A percentile compares a stretch with the other conserved stretches of the same genome.
phyloP scores from a whole-genome alignment of 306 rosid species.

The Erythrophleum fordii region DNA sequence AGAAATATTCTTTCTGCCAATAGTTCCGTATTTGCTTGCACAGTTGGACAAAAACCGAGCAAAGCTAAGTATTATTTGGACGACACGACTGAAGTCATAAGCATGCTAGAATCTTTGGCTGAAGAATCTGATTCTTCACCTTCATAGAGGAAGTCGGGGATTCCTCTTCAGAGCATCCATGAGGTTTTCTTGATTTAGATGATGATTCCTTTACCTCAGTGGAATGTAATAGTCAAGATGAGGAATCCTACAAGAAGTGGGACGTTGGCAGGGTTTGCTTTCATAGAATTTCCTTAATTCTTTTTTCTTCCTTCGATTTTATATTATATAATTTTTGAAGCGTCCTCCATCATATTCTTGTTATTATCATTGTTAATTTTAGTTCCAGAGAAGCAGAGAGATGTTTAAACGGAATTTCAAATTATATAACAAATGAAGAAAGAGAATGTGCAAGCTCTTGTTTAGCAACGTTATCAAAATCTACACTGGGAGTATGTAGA shows the following conservation, averaged over 20 bases:
- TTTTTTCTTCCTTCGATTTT: neutral
- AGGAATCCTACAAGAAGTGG: slow-evolving; percentile 14
- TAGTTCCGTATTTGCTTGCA: slow-evolving; percentile 52
- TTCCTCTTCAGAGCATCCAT: slow-evolving; percentile 10
- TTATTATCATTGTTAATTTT: neutral
- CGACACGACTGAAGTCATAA: slow-evolving; percentile 49
- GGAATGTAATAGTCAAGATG: slow-evolving; percentile 16
- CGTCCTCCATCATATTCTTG: neutral
- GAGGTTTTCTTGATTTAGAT: slow-evolving; percentile 12
- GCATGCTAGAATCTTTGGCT: slow-evolving; percentile 50
- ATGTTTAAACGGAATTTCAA: neutral
- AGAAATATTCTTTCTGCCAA: slow-evolving; percentile 44
- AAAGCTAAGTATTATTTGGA: slow-evolving; percentile 57
- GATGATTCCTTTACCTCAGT: neutral
- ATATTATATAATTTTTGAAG: slow-evolving; percentile 19
- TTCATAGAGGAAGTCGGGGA: slow-evolving; percentile 27
- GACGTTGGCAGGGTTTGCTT: neutral
- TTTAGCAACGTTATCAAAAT: neutral
- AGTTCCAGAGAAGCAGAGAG: neutral
- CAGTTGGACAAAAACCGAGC: slow-evolving; percentile 61
- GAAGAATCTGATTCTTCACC: slow-evolving; percentile 45
- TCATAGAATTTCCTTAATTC: neutral
- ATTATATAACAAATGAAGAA: neutral
- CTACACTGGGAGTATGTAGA: neutral
- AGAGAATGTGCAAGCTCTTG: neutral